These are phyloP conservation scores for Drechslerella dactyloides DNA, from an alignment of 2,329 filamentous ascomycete species.

Conservation along the genomic window DNA sequence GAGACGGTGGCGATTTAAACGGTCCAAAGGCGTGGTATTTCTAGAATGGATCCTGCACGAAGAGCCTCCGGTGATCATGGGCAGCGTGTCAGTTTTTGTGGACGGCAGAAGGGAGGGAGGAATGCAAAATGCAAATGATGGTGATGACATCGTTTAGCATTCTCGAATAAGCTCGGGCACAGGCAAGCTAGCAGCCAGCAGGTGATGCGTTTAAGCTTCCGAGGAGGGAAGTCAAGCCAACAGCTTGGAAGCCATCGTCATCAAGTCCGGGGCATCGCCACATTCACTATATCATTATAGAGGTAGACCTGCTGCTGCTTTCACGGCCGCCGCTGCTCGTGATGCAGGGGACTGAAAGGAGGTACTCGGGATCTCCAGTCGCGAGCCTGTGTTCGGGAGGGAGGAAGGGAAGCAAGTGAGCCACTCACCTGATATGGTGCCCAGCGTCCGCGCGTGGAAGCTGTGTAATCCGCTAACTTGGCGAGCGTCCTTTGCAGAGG, in stretches of 20 bases:
- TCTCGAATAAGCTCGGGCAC: neutral
- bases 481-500: too few relatives aligned
- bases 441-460: slow-evolving; percentile 8
- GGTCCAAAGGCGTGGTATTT: neutral
- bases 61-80: slow-evolving; percentile 10
- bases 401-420: neutral
- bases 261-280: too few relatives aligned
- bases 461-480: neutral
- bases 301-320: neutral
- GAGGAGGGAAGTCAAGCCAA: neutral
- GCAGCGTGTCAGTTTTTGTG: slow-evolving; percentile 22
- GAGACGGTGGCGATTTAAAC: slow-evolving; percentile 26
- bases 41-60: slow-evolving; percentile 1
- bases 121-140: neutral
- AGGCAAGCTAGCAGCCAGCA: slow-evolving; percentile 4
- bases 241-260: neutral
- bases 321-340: neutral
- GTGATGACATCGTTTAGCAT: slow-evolving; percentile 3
- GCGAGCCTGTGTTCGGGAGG: neutral
- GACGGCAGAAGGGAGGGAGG: too few relatives aligned
- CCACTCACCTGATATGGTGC: slow-evolving; percentile 44
- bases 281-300: too few relatives aligned
- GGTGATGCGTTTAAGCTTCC: slow-evolving; percentile 21
- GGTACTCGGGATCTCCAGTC: neutral
- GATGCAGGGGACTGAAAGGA: neutral